Evolutionary conservation across 2,329 filamentous ascomycete genomes (phyloP).

Genomic region (Hymenoscyphus infarciens): DNA sequence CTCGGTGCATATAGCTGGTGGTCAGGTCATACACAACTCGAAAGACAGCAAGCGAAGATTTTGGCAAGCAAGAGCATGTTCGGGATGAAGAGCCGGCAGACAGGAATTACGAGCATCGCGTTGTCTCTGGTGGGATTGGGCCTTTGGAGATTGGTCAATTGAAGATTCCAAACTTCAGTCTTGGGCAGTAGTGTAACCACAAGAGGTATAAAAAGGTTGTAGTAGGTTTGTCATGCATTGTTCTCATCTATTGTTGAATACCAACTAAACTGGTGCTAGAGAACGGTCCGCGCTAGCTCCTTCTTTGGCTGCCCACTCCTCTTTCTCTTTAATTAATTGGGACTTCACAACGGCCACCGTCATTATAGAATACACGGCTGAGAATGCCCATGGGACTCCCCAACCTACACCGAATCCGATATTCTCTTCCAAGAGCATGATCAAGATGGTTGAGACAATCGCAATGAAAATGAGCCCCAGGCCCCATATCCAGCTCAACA

Average conservation of each 20-base stretch:
- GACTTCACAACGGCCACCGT: slow-evolving; percentile 23
- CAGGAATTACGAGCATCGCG: slow-evolving; percentile 66
- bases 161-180: not conserved
- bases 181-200: slow-evolving; percentile 3
- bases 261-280: slow-evolving; percentile 15
- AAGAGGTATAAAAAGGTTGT: slow-evolving; percentile 1
- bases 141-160: slow-evolving; percentile 48
- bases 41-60: slow-evolving; percentile 61
- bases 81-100: slow-evolving; percentile 65
- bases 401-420: slow-evolving; percentile 31
- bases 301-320: slow-evolving; percentile 22
- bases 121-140: slow-evolving; percentile 66
- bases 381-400: slow-evolving; percentile 28
- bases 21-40: slow-evolving; percentile 69
- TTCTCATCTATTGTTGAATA: slow-evolving; percentile 2
- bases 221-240: not conserved
- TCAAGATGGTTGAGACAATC: slow-evolving; percentile 26
- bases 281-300: slow-evolving; percentile 3
- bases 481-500: slow-evolving; percentile 34
- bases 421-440: slow-evolving; percentile 26
- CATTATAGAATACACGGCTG: slow-evolving; percentile 17
- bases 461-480: slow-evolving; percentile 25
- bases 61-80: slow-evolving; percentile 66
- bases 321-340: slow-evolving; percentile 23
- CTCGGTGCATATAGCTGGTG: slow-evolving; percentile 75